Percentiles rank a stretch among this genome's conserved stretches.
These are phyloP conservation scores for Leucosporidium creatinivorum DNA, from an alignment of 768 basidiomycete genomes.

Conservation along the genomic window DNA sequence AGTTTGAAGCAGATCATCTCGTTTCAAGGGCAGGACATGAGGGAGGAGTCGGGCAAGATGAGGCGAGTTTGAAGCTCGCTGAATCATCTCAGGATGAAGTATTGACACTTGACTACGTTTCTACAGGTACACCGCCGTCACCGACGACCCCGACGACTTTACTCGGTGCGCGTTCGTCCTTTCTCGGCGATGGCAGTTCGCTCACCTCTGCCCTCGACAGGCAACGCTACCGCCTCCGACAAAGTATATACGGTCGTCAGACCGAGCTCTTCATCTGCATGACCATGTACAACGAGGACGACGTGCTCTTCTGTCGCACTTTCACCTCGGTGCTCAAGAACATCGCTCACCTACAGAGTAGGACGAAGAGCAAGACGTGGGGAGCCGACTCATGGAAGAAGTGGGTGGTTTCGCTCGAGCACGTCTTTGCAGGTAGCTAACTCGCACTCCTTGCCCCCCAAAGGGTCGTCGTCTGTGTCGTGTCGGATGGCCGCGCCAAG, in stretches of 20 bases:
- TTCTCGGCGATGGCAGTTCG: too few relatives aligned
- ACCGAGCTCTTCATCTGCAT: conserved; percentile 91
- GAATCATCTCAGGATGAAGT: conserved; percentile 8
- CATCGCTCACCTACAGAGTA: conserved; percentile 43
- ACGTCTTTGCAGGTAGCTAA: too few relatives aligned
- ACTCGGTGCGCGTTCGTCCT: background rate
- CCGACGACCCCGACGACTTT: conserved; percentile 30
- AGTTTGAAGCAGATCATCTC: conserved; percentile 67
- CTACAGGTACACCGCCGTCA: background rate
- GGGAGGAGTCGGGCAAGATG: conserved; percentile 47
- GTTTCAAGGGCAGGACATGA: conserved; percentile 56
- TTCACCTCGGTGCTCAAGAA: conserved; percentile 39
- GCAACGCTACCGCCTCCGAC: conserved; percentile 64
- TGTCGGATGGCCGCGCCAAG: conserved; percentile 44
- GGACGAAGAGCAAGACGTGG: conserved; percentile 43
- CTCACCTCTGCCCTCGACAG: too few relatives aligned
- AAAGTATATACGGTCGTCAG: conserved; percentile 66
- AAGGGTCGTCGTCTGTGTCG: conserved; percentile 45
- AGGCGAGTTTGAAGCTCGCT: conserved; percentile 45
- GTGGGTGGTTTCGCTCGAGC: conserved; percentile 35
- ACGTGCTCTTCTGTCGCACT: conserved; percentile 38
- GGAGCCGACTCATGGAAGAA: conserved; percentile 44
- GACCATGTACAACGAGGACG: conserved; percentile 90
- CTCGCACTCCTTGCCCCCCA: too few relatives aligned
- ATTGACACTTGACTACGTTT: background rate